Conservation (phyloP, 768 basidiomycete species). For the Russula sp. region DNA sequence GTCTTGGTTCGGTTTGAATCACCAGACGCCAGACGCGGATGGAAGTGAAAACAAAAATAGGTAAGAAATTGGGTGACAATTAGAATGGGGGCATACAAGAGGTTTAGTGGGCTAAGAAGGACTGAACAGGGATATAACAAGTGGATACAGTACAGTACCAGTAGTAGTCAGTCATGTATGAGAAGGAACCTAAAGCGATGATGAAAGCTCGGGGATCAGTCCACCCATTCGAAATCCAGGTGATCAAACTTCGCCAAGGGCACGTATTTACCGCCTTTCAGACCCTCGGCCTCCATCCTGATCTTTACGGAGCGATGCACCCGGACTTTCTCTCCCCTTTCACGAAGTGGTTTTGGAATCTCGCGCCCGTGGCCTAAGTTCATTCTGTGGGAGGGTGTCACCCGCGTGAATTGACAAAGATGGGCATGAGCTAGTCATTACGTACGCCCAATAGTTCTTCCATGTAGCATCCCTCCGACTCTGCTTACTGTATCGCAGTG, state of each 20-base stretch:
- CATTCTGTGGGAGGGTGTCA: background rate
- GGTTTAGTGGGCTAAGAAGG: no score
- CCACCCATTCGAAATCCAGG: conserved; percentile 25
- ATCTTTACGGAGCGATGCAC: conserved; percentile 10
- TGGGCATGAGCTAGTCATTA: background rate
- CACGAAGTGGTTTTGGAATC: background rate
- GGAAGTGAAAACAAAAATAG: no score
- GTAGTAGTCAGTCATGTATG: no score
- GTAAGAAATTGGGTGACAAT: no score
- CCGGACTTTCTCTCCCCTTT: background rate
- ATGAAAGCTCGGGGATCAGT: conserved; percentile 13
- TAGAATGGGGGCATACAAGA: no score
- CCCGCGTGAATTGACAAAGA: background rate
- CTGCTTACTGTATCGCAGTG: conserved; percentile 18
- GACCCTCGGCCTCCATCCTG: conserved; percentile 15
- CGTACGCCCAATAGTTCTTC: background rate
- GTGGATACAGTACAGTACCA: no score
- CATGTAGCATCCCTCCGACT: background rate
- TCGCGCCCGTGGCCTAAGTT: background rate
- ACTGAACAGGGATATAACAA: no score
- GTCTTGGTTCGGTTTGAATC: no score
- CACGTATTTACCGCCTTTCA: conserved; percentile 29
- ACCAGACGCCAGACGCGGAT: no score
- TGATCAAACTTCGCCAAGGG: conserved; percentile 29
- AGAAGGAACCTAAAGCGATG: no score